Evolutionary conservation across 2,329 filamentous ascomycete species (phyloP).

Genomic region (Verruconis gallopava): DNA sequence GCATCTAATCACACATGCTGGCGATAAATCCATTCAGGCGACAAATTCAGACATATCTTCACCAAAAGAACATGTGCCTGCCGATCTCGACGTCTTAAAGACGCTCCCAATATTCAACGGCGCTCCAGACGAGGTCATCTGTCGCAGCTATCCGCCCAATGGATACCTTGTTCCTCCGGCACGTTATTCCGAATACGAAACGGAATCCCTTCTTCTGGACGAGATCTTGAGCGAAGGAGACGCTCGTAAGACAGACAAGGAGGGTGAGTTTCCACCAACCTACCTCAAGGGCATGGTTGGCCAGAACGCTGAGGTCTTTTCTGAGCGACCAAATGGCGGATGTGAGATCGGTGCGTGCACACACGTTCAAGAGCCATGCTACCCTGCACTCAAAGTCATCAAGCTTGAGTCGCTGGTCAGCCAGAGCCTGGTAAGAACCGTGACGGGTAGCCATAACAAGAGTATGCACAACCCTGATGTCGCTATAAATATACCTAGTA

Average conservation of each 20-base stretch:
- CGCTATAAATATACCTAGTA: background rate
- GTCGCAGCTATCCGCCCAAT: background rate
- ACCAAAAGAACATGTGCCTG: no score
- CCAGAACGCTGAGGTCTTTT: background rate
- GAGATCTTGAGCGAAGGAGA: background rate
- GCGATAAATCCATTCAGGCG: no score
- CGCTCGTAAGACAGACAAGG: background rate
- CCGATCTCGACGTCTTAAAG: no score
- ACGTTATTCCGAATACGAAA: background rate
- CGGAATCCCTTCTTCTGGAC: background rate
- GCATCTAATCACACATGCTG: no score
- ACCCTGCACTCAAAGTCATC: background rate
- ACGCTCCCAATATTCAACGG: no score
- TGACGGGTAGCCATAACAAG: no score
- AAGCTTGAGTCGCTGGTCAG: no score
- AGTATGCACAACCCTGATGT: no score
- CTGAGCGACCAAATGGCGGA: background rate
- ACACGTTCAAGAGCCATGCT: background rate
- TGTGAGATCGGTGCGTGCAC: background rate
- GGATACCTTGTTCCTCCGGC: background rate
- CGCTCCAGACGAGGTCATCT: background rate
- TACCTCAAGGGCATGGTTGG: background rate
- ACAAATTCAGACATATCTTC: no score
- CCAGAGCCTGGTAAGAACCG: no score
- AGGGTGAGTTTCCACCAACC: background rate